Base-by-base conservation (phyloP, 2,329 filamentous ascomycete species). In the Monosporascus ibericus region DNA sequence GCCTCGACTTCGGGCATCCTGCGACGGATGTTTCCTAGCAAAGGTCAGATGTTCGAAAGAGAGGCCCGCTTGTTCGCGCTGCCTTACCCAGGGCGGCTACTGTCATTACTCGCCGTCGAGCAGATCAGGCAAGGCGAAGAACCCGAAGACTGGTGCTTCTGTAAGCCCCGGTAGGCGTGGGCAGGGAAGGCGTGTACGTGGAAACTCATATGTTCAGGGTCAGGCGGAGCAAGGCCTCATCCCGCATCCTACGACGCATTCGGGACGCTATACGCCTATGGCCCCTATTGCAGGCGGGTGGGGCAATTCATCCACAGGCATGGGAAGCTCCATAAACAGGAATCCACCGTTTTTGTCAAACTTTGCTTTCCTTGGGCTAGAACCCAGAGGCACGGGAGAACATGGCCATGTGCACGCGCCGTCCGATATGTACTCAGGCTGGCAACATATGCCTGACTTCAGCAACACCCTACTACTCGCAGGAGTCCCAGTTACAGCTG, bases 21-120 rank as follows among this genome's bases (percentile, higher is more conserved):
- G 78, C 60, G 77, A 81, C 55, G 75, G 75, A 7, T 81, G 78
- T 64, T 79, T 80, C 62, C 64, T 78, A 20, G 77, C 77, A 55
- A 81, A 81, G 60, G 77, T 81, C 65, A 80, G 80, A 59, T 81
- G 78, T 63, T 78, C 75, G 55, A 80, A 80, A 58, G 68, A 70
- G 3, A 68, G 75, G n/a, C 78, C 78, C 1, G 72, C 79, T 48
- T 81, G 78, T 63, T 71, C 72, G n/a, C 71, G 77, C 40, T 81
- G 78, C 55, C 67, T 80, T 3, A 63, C 72, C 3, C 76, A 72
- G 44, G 78, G 78, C 7, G 71, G 73, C 40, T 68, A 76, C 47
- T 81, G 78, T 58, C 71, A 70, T 8, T 81, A 80, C 57, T 79
- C 76, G 17, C 77, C 77, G 1, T 80, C 77, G 1, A 77, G 73